Percentiles rank a stretch among this genome's conserved stretches.
phyloP scores from a whole-genome alignment of 2,329 filamentous ascomycete genomes.

The Exophiala lecanii-corni region DNA sequence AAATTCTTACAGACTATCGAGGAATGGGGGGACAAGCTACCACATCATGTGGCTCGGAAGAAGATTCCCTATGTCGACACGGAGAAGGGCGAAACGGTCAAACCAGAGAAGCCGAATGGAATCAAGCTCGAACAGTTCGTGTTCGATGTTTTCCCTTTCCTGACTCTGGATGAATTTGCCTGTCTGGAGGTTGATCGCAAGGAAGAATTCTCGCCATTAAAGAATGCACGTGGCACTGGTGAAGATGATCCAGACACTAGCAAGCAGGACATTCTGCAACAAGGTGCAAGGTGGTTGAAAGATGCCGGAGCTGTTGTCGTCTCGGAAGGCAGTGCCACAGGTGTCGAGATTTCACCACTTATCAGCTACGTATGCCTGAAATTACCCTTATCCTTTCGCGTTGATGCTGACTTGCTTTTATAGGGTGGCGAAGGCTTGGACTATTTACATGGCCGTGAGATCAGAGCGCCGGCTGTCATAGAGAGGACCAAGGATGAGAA shows the following conservation, averaged over 20 bases:
- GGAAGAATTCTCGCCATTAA: constrained; percentile 96
- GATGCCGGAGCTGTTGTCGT: constrained; percentile 71
- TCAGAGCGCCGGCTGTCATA: constrained; percentile 61
- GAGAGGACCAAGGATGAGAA: constrained; percentile 47
- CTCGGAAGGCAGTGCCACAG: constrained; percentile 57
- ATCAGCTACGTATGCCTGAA: constrained; percentile 78
- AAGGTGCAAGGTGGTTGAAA: constrained; percentile 82
- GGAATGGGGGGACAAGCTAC: constrained; percentile 76
- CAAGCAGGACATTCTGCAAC: constrained; percentile 80
- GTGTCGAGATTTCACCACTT: constrained; percentile 86
- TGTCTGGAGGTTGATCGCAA: constrained; percentile 94
- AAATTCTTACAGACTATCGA: constrained; percentile 87
- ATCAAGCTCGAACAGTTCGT: constrained; percentile 99
- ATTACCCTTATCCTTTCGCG: not conserved
- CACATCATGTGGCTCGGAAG: constrained; percentile 95
- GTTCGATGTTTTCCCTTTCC: constrained; percentile 93
- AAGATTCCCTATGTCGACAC: constrained; percentile 89
- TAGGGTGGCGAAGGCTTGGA: constrained; percentile 60
- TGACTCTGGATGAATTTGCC: constrained; percentile 82
- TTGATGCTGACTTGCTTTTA: constrained; percentile 12
- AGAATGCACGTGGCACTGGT: constrained; percentile 80
- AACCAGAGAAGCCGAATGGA: constrained; percentile 91
- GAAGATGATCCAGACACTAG: constrained; percentile 95
- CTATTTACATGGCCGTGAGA: constrained; percentile 54
- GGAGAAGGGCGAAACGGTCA: constrained; percentile 71